These are phyloP conservation scores for Saccharomyces hybrid DNA, from an alignment of 1,139 yeast species.

Conservation along the genomic window DNA sequence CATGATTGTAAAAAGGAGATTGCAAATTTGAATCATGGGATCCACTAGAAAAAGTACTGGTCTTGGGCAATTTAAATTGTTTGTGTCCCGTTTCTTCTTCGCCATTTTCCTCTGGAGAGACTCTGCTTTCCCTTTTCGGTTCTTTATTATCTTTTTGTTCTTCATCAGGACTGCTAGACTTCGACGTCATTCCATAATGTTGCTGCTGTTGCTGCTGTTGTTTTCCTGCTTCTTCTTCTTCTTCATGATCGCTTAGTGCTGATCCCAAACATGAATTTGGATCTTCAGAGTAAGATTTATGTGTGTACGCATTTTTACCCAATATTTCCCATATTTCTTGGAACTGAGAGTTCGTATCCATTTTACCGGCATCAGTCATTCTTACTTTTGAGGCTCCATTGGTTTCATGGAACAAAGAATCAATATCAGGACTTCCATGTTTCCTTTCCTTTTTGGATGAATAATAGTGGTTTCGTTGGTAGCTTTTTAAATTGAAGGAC, in stretches of 20 bases:
- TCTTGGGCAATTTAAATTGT: neutral
- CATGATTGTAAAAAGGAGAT: constrained; percentile 15
- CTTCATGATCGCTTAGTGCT: neutral
- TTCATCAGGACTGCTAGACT: neutral
- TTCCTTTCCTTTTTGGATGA: constrained; percentile 3
- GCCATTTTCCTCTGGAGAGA: neutral
- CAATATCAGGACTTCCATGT: neutral
- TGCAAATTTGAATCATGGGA: constrained; percentile 5
- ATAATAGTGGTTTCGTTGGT: constrained; percentile 12
- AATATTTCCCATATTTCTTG: neutral
- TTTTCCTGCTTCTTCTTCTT: neutral
- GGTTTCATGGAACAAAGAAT: neutral
- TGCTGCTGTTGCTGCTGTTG: no score
- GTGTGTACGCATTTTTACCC: neutral
- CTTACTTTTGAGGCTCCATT: neutral
- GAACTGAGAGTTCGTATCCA: neutral
- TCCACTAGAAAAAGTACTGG: neutral
- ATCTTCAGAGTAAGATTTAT: neutral
- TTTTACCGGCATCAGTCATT: neutral
- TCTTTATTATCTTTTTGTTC: neutral
- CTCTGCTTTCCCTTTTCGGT: constrained; percentile 3
- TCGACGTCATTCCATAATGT: neutral
- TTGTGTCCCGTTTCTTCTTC: constrained; percentile 2
- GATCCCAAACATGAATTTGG: neutral
- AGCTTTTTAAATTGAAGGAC: constrained; percentile 19